Base-by-base conservation (phyloP, 768 basidiomycete genomes). In the Chalciporus chontae region DNA sequence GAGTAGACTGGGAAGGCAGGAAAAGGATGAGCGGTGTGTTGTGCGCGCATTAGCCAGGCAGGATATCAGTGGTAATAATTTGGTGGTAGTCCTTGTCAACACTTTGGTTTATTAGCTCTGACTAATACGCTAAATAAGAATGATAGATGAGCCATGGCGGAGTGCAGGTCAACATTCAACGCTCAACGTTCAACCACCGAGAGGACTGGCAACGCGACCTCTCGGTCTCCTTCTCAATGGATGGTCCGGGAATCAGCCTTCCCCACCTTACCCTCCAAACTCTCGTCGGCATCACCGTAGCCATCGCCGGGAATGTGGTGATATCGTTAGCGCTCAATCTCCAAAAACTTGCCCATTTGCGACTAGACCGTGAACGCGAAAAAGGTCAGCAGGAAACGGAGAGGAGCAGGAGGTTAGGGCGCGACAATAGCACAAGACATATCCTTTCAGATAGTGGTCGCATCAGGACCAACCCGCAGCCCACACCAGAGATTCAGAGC, bases 281-380 rank as follows among this genome's bases (percentile, higher is more conserved):
- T 5, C 66, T 78, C 59, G 82, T 90, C 48, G 94, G 94, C 14
- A 94, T 97, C 31, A 75, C 77, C 5, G 82, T 94, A 31, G 87
- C 93, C 4, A 79, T 95, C 48, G 73, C 77, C 8, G 94, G 94
- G 27, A 95, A 95, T 62, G 69, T 94, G 10, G 78, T 96, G 53
- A 93, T 97, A 54, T 90, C 88, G 9, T 77, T 94, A 19, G 94
- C 92, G 14, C 77, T 98, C 54, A 96, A 96, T 69, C 72, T 89
- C 29, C 94, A 98, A 69, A 97, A 96, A 65, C 78, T 95, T 15
- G 92, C 92, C 2, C 94, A 95, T 71, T 77, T 78, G 56, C 77
- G 85, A 24, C 73, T 88, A 27, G 81, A 82, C 56, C 70, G 62
- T 24, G 65, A 63, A 48, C 56, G 53, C 64, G 64, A 67, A 58